These are phyloP conservation scores for Pseudocercospora musae DNA, from an alignment of 2,329 filamentous ascomycete species.

Conservation along the genomic window DNA sequence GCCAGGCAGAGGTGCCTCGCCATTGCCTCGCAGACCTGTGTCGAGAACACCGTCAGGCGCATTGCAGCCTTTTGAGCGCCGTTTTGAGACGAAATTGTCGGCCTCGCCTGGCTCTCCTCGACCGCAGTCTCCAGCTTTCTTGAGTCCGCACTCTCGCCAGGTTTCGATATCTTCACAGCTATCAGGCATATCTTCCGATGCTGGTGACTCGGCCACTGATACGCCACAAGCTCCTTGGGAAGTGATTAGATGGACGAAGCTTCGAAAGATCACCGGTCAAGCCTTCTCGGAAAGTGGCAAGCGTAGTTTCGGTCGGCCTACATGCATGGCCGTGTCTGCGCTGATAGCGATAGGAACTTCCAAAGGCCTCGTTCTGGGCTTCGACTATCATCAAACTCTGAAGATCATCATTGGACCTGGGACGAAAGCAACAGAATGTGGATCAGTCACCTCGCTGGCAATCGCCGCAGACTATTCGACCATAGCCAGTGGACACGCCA, in stretches of 20 bases:
- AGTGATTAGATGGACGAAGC: conserved; percentile 90
- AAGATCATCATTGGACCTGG: conserved; percentile 92
- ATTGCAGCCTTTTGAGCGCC: conserved; percentile 87
- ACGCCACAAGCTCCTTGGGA: conserved; percentile 84
- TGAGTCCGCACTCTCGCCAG: conserved; percentile 74
- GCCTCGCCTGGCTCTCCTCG: conserved; percentile 63
- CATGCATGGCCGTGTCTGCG: conserved; percentile 83
- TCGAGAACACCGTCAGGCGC: conserved; percentile 71
- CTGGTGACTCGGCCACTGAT: conserved; percentile 47
- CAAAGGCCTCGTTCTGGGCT: conserved; percentile 90
- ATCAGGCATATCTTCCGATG: conserved; percentile 69
- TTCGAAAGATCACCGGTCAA: conserved; percentile 84
- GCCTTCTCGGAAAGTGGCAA: conserved; percentile 89
- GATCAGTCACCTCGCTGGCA: conserved; percentile 79
- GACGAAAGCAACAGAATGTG: conserved; percentile 90
- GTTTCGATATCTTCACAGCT: conserved; percentile 34
- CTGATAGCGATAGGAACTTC: conserved; percentile 88
- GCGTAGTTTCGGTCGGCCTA: conserved; percentile 87
- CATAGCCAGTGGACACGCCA: conserved; percentile 82
- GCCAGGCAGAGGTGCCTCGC: conserved; percentile 70
- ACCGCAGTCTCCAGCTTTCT: conserved; percentile 72
- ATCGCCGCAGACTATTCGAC: conserved; percentile 93
- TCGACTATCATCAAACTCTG: conserved; percentile 94
- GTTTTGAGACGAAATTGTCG: conserved; percentile 85
- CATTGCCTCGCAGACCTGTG: conserved; percentile 58